A percentile compares a stretch with the other conserved stretches of the same genome.
Conservation (phyloP, 176 grass and related monocot genomes). For the Poa annua region DNA sequence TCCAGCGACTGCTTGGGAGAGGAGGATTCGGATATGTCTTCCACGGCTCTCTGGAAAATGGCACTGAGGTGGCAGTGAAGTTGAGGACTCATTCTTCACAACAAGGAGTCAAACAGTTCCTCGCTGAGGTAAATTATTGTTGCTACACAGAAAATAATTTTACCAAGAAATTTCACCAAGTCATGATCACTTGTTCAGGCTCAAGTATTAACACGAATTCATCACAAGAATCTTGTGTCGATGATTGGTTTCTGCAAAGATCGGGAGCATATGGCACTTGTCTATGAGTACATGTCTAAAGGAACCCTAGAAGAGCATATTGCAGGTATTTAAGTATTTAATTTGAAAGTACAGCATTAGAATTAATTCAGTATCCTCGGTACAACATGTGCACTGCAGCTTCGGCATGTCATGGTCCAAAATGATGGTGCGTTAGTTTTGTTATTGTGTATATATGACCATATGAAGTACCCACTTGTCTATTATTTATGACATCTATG, state of each 20-base stretch:
- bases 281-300: no score
- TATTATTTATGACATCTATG: not conserved
- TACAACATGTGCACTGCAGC: not conserved
- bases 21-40: no score
- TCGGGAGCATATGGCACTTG: constrained; percentile 55
- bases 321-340: constrained; percentile 22
- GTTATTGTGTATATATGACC: no score
- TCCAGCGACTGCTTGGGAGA: no score
- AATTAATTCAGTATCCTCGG: not conserved
- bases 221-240: constrained; percentile 64
- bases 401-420: not conserved
- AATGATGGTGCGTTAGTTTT: not conserved
- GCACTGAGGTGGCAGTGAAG: no score
- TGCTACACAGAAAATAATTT: not conserved
- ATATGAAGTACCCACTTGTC: no score
- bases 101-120: no score
- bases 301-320: constrained; percentile 62
- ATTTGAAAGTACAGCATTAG: not conserved
- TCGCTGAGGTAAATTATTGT: not conserved
- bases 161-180: not conserved
- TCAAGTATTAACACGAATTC: constrained; percentile 56
- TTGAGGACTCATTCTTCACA: no score
- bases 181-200: constrained; percentile 39
- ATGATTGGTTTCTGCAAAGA: constrained; percentile 76
- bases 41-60: no score